Base-by-base conservation (phyloP, 2,329 filamentous ascomycete species). In the Magnaporthales sp. region DNA sequence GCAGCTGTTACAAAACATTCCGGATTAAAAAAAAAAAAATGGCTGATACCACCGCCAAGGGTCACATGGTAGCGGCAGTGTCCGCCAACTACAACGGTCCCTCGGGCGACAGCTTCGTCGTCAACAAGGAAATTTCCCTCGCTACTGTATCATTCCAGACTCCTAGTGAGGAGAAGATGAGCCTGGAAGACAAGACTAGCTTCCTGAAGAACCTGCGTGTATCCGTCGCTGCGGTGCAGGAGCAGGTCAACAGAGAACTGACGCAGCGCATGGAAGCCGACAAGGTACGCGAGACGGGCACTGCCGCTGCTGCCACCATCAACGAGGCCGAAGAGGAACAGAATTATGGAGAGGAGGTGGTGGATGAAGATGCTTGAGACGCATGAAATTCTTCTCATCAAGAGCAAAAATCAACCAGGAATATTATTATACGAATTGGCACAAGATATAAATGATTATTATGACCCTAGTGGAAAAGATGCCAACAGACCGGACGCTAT, bases 261-360 rank as follows among this genome's bases (percentile, higher is more conserved):
- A 93, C 91, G 5, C 75, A 80, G 65, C 86, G 88, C 67, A 93
- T 93, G 91, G 89, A 89, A 51, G 83, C 90, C 68, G 90, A 93
- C 74, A 90, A 89, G 73, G 78, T 77, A 9, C 78, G 79, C 15
- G 81, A 81, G 19, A 77, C 76, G 2, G 75, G 67, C 26, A 69
- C 62, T 46, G 68, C 73, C 67, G 63, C 73, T 67, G 56, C 72
- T 69, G 66, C 66, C 3, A 72, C 68, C 9, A 72, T 80, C 10
- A 83, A 86, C 68, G 86, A 89, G 68, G 80, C 76, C 11, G 83
- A 84, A 69, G 87, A 89, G 73, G 91, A 92, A 74, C 86, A 91
- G 72, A 90, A 93, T 74, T 96, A 97, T 74, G 93, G 92, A 63
- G 93, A 96, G 76, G 92, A 96, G 75, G 85, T 88, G 27, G 80